A percentile compares a stretch with the other conserved stretches of the same genome.
phyloP scores from a whole-genome alignment of 2,329 filamentous ascomycete genomes.

The Talaromyces sp. region DNA sequence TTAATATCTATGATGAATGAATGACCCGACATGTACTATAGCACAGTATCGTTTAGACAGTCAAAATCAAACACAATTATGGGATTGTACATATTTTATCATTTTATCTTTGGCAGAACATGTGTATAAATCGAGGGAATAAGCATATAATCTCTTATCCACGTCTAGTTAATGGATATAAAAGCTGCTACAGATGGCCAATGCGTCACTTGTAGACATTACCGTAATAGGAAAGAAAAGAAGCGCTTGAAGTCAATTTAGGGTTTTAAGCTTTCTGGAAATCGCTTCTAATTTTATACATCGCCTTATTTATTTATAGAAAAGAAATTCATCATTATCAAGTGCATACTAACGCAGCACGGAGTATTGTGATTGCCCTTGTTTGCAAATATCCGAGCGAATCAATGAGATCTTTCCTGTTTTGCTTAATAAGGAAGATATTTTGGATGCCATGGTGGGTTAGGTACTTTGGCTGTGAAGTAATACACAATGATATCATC shows the following conservation, averaged over 20 bases:
- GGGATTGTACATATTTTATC: neutral
- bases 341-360: neutral
- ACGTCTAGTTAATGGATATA: no score
- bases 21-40: constrained; percentile 7
- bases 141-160: neutral
- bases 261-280: constrained; percentile 28
- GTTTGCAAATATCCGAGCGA: neutral
- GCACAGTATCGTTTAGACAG: neutral
- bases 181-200: neutral
- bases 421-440: neutral
- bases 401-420: neutral
- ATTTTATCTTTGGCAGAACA: neutral
- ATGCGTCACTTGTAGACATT: neutral
- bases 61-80: neutral
- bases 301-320: neutral
- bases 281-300: neutral
- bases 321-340: neutral
- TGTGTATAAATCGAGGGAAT: neutral
- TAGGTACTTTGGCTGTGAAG: no score
- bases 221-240: constrained; percentile 36
- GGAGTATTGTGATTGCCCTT: neutral
- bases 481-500: neutral
- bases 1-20: neutral
- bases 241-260: constrained; percentile 36
- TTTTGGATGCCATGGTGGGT: neutral